Evolutionary conservation across 768 basidiomycete genomes (phyloP), one percentile per base, ranked within the genome.

Genomic region (Crucibulum laeve): DNA sequence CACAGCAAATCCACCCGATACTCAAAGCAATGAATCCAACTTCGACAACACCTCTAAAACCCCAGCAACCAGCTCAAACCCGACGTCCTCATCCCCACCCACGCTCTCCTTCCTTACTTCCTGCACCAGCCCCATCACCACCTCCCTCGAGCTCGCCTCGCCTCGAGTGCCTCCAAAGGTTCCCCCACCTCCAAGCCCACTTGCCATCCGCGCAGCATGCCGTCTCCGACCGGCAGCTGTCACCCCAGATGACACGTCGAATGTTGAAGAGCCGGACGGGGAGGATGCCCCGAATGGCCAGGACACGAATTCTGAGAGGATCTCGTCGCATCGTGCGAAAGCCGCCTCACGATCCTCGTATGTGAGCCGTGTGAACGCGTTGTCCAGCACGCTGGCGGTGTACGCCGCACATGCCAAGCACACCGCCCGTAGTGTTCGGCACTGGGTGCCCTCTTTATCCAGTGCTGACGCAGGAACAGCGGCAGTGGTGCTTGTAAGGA

Each of bases 281-380:
- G 33, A 34, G 13, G 33, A 47, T 1, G 46, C 48, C n/a, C 69
- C 92, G 57, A 89, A 93, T 10, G 95, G 95, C 92, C 92, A 99
- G 23, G 71, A 74, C 22, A 80, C 75, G 62, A 98, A 98, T 65
- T 94, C 95, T 34, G 82, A 86, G 25, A 99, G 69, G 19, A 99
- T 81, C 50, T 99, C 96, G 58, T 99, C 95, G 53, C 91, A 92
- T 47, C 96, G 70, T 51, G 82, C 84, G 61, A 97, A 96, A 24
- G 95, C 94, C 3, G 80, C 83, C 69, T 99, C 96, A 43, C 95
- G 68, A 43, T 93, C 89, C 61, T 98, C 96, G 56, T 95, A 98
- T 13, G 81, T 84, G 19, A 98, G 68, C 48, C 91, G 70, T 43
- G 82, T 81, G 53, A 97, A 87, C 6, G 93, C 92, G 56, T 97